Conservation (phyloP, 208 protist genomes). For the Leishmania aethiopica region DNA sequence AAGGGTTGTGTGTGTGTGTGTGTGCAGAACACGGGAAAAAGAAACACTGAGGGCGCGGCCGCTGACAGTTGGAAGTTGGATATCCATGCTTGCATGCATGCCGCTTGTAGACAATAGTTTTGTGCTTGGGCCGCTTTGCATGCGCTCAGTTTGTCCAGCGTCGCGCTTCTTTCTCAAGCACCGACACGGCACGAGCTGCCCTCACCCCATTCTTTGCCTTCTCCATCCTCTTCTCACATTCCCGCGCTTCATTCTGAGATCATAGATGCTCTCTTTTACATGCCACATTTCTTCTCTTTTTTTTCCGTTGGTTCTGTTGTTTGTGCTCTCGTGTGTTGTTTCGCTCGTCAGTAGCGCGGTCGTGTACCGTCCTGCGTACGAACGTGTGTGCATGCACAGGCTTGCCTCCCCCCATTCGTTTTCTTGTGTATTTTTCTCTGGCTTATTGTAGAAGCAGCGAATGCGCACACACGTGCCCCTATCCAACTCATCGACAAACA, state of each 20-base stretch:
- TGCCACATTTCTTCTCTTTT: not conserved
- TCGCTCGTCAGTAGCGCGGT: not conserved
- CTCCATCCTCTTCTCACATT: not conserved
- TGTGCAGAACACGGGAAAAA: too few species aligned
- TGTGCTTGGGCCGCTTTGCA: not conserved
- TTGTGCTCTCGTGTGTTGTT: not conserved
- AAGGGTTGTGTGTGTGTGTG: not conserved
- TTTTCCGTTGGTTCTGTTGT: not conserved
- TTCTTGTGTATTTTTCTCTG: not conserved
- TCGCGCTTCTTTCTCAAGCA: not conserved
- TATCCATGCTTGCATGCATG: not conserved
- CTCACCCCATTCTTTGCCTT: not conserved
- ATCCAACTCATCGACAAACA: not conserved
- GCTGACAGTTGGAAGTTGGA: not conserved
- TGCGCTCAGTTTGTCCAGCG: not conserved
- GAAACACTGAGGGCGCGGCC: too few species aligned
- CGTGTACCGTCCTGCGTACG: not conserved
- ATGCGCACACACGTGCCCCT: not conserved
- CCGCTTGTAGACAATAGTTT: not conserved
- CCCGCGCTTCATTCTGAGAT: not conserved
- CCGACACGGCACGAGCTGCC: not conserved
- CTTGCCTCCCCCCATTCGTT: not conserved
- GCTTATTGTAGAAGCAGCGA: not conserved
- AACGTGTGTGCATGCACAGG: not conserved
- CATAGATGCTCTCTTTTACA: constrained; percentile 7